Base-by-base conservation (phyloP, 768 basidiomycete genomes). In the Heimioporus sp. region DNA sequence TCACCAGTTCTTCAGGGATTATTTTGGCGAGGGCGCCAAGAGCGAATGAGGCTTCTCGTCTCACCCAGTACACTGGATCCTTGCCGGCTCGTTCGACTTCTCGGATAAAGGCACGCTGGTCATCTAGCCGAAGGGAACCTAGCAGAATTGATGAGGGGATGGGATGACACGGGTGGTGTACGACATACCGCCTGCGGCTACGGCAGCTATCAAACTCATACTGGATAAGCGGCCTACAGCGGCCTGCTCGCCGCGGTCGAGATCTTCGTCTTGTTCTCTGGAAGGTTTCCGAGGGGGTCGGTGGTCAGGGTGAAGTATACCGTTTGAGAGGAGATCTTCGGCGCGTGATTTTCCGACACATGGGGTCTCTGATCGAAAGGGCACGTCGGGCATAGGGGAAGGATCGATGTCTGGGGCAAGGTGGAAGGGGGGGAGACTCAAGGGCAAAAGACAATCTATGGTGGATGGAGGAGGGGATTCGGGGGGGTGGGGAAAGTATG, bases 151-250 rank as follows among this genome's bases (percentile, higher is more conserved):
- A 51, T 57, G 17, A 54, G 45, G 47, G 21, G 36, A 55, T 30
- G 39, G 46, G 51, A 43, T 46, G 41, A 46, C 46, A 41, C 50
- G n/a, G n/a, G n/a, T n/a, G n/a, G 1, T 49, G 52, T 52, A 52
- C 46, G 48, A 73, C 79, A 64, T 66, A 89, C 87, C 86, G 55
- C 82, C 84, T 24, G 92, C 90, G 30, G 88, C 81, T 12, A 93
- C 83, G 9, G 91, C 85, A 36, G 93, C 93, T 75, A 96, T 90
- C 46, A 97, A 73, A 65, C 90, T 92, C 92, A 97, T 93, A 61
- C 92, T 92, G 5, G 91, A 90, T 44, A 96, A 74, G 51, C 92
- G 80, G 6, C 95, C 95, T 17, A 92, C 78, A 5, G 88, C 83
- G 13, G 87, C 90, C 65, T 95, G 91, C 58, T 92, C 82, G 30